Evolutionary conservation across 179 eudicot species (phyloP).

Genomic region (Carnegiea gigantea): DNA sequence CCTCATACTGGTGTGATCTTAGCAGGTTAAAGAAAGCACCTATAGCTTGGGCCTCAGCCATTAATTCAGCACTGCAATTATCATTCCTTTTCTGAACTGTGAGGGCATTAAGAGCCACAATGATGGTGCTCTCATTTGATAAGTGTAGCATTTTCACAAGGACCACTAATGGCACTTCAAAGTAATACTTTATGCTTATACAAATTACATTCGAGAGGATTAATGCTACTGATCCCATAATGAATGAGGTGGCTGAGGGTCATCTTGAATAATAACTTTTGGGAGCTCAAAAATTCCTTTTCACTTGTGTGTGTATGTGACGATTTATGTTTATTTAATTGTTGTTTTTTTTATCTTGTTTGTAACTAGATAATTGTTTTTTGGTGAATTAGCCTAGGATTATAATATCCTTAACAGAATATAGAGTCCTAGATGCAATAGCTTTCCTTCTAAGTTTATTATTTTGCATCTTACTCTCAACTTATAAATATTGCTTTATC

Average conservation of each 20-base stretch:
- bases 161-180: conserved; percentile 54
- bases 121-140: conserved; percentile 39
- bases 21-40: conserved; percentile 55
- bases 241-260: conserved; percentile 57
- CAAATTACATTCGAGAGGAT: conserved; percentile 55
- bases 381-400: no score
- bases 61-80: conserved; percentile 49
- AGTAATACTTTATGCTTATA: conserved; percentile 45
- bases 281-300: conserved; percentile 56
- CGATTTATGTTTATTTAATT: no score
- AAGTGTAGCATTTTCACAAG: conserved; percentile 66
- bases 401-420: no score
- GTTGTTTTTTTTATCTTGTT: no score
- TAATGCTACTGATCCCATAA: conserved; percentile 66
- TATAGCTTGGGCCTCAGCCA: conserved; percentile 64
- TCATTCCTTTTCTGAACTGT: conserved; percentile 50
- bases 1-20: conserved; percentile 68
- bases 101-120: conserved; percentile 55
- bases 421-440: no score
- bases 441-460: no score
- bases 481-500: no score
- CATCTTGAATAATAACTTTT: conserved; percentile 63
- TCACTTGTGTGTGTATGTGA: no score
- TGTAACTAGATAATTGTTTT: no score
- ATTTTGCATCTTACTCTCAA: no score